Evolutionary conservation across 805 yeast genomes (phyloP), one percentile per base, ranked within the genome.

Genomic region (Wickerhamomyces subpelliculosus): DNA sequence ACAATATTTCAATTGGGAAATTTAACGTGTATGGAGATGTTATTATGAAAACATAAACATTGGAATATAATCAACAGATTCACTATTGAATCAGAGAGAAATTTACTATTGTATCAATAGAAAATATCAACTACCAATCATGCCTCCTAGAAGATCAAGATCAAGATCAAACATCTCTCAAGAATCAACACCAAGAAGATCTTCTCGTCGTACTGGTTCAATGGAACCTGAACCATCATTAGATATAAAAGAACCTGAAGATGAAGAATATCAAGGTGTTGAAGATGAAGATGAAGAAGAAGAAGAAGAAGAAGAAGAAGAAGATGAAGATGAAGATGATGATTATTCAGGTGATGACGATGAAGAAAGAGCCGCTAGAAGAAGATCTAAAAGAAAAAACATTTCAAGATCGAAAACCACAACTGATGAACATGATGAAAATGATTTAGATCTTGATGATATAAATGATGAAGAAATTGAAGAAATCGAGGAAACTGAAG

Each of bases 291-390:
- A 33, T 35, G 41, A 46, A 34, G 40, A 47, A 9, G 58, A 41
- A 20, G 58, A 39, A 10, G 59, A 48, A 39, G 34, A 34, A 35
- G 51, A 49, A 28, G 61, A 48, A 47, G 63, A 36, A 41, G 67
- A 48, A 22, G 24, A 22, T 10, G 24, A 25, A n/a, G 27, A 25
- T 25, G 62, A 42, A 14, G 61, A 32, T 28, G 33, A 25, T 20
- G 34, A 35, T 26, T 32, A 44, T 35, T 36, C 46, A 39, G 35
- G 36, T 34, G 51, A 49, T 30, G 62, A 48, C 47, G 63, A 36
- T 41, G 67, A 49, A 3, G 59, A 35, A 27, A 32, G 46, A 42
- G 40, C 54, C 40, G 42, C 54, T 42, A 42, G 55, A 38, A 38
- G 53, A 43, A 44, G 55, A 34, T 39, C 52, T 37, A 42, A 51